These are phyloP conservation scores for Daedalea quercina DNA, from an alignment of 768 basidiomycete species.

Conservation along the genomic window DNA sequence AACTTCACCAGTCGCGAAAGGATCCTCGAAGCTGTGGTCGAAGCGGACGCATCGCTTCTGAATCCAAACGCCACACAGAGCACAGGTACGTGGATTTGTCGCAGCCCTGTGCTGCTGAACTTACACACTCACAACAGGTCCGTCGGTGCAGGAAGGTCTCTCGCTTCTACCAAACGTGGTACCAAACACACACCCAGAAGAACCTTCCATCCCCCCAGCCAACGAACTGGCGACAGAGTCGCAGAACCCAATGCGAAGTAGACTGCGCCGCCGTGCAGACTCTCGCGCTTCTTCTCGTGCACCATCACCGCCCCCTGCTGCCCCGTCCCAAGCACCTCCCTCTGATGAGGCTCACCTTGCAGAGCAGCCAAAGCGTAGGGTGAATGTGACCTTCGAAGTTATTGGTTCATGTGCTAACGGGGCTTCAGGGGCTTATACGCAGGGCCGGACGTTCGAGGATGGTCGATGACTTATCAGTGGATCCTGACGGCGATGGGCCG, in stretches of 20 bases:
- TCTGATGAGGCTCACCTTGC: slow-evolving; percentile 1
- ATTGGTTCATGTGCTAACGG: too few species aligned
- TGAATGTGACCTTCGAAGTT: too few species aligned
- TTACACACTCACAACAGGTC: too few species aligned
- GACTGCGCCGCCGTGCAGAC: slow-evolving; percentile 30
- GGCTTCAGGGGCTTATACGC: slow-evolving; percentile 34
- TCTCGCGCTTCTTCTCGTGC: slow-evolving; percentile 38
- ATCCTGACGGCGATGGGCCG: slow-evolving; percentile 16
- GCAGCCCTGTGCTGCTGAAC: too few species aligned
- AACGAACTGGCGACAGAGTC: background rate
- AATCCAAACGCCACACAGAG: background rate
- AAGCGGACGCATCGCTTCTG: slow-evolving; percentile 29
- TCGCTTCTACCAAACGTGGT: slow-evolving; percentile 43
- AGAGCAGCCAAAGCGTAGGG: slow-evolving; percentile 19
- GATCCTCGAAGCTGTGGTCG: slow-evolving; percentile 45
- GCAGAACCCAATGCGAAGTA: slow-evolving; percentile 10
- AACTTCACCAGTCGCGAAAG: slow-evolving; percentile 38
- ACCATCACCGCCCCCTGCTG: slow-evolving; percentile 21
- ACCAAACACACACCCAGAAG: slow-evolving; percentile 46
- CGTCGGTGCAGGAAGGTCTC: slow-evolving; percentile 7
- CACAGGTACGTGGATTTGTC: background rate
- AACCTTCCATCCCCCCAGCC: slow-evolving; percentile 33
- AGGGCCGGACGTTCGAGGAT: slow-evolving; percentile 33
- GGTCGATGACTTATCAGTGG: slow-evolving; percentile 37
- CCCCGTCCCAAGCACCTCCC: slow-evolving; percentile 5